phyloP scores from a whole-genome alignment of 257 asterid species.

The Linderniella brevidens region DNA sequence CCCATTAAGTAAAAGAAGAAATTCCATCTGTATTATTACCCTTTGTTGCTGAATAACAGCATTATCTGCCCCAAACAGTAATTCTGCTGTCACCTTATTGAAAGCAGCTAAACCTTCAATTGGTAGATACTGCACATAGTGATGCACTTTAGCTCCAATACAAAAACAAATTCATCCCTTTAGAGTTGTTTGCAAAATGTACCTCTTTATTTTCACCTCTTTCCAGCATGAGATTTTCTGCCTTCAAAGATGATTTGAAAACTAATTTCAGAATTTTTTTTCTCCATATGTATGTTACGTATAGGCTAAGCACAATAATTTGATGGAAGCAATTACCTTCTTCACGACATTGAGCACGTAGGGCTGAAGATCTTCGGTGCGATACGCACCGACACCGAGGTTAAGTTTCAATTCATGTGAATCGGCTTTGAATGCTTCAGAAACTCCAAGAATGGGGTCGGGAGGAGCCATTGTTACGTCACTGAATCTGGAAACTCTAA shows the following conservation, averaged over 20 bases:
- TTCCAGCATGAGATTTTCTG: constrained; percentile 85
- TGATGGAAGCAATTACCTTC: constrained; percentile 36
- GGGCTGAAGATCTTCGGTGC: constrained; percentile 93
- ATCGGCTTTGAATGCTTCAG: constrained; percentile 96
- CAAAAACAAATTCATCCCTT: constrained; percentile 5
- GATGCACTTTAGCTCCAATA: constrained; percentile 12
- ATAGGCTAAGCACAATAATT: background rate
- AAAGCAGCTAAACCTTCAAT: constrained; percentile 97
- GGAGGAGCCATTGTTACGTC: constrained; percentile 87
- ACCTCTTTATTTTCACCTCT: constrained; percentile 94
- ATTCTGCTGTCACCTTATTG: constrained; percentile 84
- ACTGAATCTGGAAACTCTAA: constrained; percentile 50
- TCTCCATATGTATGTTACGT: background rate
- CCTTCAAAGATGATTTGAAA: constrained; percentile 22
- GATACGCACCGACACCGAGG: constrained; percentile 96
- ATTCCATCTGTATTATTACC: constrained; percentile 23
- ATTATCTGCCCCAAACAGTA: constrained; percentile 69
- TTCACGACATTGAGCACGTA: constrained; percentile 93
- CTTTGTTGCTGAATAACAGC: constrained; percentile 62
- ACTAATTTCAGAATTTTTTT: background rate
- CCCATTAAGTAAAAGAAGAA: background rate
- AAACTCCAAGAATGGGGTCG: constrained; percentile 94
- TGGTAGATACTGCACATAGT: constrained; percentile 70
- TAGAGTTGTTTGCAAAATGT: constrained; percentile 9
- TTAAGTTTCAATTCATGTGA: constrained; percentile 70